Evolutionary conservation across 2,329 filamentous ascomycete species (phyloP).

Genomic region (Myriosclerotinia scirpicola): DNA sequence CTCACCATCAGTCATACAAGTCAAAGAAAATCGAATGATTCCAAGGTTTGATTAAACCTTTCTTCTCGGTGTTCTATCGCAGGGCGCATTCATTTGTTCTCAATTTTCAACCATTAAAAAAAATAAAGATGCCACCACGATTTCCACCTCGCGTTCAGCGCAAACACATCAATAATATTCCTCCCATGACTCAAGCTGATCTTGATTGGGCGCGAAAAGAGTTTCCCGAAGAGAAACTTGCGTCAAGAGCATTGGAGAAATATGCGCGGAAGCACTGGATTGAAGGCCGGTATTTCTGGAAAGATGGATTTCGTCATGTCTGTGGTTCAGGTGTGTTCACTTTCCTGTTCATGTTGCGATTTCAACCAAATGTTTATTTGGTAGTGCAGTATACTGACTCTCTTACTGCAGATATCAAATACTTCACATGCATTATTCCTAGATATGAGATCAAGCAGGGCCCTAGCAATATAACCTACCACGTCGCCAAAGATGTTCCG

Average conservation of each 20-base stretch:
- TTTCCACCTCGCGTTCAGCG: background rate
- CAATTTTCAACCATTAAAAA: background rate
- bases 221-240: background rate
- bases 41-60: background rate
- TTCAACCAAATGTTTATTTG: background rate
- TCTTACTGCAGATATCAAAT: background rate
- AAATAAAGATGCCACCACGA: background rate
- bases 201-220: background rate
- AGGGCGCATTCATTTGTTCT: background rate
- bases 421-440: background rate
- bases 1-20: background rate
- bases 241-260: background rate
- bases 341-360: background rate
- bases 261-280: background rate
- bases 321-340: background rate
- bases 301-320: background rate
- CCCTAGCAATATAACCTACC: background rate
- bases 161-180: background rate
- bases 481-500: background rate
- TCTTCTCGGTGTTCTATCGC: background rate
- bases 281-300: background rate
- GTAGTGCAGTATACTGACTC: background rate
- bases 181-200: background rate
- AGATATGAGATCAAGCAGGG: background rate
- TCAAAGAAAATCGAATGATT: fast-evolving